These are phyloP conservation scores for Trichoderma afroharzianum DNA, from an alignment of 2,329 filamentous ascomycete species.

Conservation along the genomic window DNA sequence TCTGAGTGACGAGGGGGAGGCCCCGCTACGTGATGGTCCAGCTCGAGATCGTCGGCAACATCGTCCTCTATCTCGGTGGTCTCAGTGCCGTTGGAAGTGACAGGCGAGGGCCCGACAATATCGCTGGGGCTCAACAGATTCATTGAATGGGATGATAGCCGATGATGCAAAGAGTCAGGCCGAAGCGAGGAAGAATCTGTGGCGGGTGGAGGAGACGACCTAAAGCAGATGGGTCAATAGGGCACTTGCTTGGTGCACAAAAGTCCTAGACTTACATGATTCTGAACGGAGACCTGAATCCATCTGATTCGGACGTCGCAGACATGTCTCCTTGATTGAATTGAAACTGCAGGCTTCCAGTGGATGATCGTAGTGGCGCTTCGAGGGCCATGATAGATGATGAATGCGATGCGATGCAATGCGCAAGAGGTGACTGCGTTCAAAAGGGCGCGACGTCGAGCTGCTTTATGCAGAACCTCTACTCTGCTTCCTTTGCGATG, in stretches of 20 bases:
- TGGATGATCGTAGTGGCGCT: slow-evolving; percentile 60
- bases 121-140: slow-evolving; percentile 61
- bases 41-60: slow-evolving; percentile 56
- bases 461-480: background rate
- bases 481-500: background rate
- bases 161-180: slow-evolving; percentile 46
- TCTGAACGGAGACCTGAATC: slow-evolving; percentile 46
- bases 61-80: slow-evolving; percentile 84
- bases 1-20: slow-evolving; percentile 28
- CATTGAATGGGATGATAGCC: slow-evolving; percentile 50
- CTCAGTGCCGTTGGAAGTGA: slow-evolving; percentile 80
- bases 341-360: slow-evolving; percentile 43
- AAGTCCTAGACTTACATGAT: slow-evolving; percentile 44
- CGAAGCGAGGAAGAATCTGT: slow-evolving; percentile 49
- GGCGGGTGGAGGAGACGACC: slow-evolving; percentile 35
- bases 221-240: slow-evolving; percentile 19
- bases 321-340: slow-evolving; percentile 50
- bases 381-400: slow-evolving; percentile 35
- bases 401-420: background rate
- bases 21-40: slow-evolving; percentile 24
- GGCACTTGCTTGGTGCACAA: background rate
- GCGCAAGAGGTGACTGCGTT: background rate
- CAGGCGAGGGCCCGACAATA: slow-evolving; percentile 75
- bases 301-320: slow-evolving; percentile 50
- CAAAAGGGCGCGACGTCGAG: background rate